These are phyloP conservation scores for Petunia secreta DNA, from an alignment of 257 asterid genomes.

Conservation along the genomic window DNA sequence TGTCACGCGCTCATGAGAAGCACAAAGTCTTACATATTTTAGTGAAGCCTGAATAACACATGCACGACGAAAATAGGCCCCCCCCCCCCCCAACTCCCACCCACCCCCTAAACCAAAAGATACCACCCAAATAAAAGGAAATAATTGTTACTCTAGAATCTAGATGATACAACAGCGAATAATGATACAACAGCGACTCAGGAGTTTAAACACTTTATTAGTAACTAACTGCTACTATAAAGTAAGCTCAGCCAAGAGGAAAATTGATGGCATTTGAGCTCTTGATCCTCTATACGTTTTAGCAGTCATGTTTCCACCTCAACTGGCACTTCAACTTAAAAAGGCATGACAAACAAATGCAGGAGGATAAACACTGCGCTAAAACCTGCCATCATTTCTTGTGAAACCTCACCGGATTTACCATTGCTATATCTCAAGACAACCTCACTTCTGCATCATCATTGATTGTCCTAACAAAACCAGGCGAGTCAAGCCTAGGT, in stretches of 20 bases:
- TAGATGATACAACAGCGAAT: slow-evolving; percentile 20
- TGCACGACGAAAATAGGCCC: slow-evolving; percentile 11
- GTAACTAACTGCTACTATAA: slow-evolving; percentile 37
- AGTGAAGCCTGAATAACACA: slow-evolving; percentile 14
- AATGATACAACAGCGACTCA: slow-evolving; percentile 14
- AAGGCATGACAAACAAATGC: slow-evolving; percentile 38
- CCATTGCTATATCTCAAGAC: slow-evolving; percentile 27
- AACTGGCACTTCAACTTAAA: slow-evolving; percentile 46
- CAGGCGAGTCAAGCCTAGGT: slow-evolving; percentile 85
- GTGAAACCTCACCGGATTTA: slow-evolving; percentile 16
- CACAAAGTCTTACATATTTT: slow-evolving; percentile 12
- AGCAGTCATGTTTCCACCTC: slow-evolving; percentile 32
- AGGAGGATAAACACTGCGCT: slow-evolving; percentile 32
- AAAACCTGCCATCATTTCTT: slow-evolving; percentile 46
- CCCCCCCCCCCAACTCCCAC: slow-evolving; percentile 12
- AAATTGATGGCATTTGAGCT: slow-evolving; percentile 59
- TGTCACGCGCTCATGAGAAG: background rate
- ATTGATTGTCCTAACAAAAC: slow-evolving; percentile 76
- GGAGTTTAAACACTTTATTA: slow-evolving; percentile 43
- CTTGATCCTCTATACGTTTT: slow-evolving; percentile 30
- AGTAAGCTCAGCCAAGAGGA: slow-evolving; percentile 62
- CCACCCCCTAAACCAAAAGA: slow-evolving; percentile 27
- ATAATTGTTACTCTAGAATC: slow-evolving; percentile 21
- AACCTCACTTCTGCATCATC: slow-evolving; percentile 48
- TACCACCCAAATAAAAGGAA: slow-evolving; percentile 28